phyloP scores from a whole-genome alignment of 2,329 filamentous ascomycete genomes.

The Lachnellula suecica region DNA sequence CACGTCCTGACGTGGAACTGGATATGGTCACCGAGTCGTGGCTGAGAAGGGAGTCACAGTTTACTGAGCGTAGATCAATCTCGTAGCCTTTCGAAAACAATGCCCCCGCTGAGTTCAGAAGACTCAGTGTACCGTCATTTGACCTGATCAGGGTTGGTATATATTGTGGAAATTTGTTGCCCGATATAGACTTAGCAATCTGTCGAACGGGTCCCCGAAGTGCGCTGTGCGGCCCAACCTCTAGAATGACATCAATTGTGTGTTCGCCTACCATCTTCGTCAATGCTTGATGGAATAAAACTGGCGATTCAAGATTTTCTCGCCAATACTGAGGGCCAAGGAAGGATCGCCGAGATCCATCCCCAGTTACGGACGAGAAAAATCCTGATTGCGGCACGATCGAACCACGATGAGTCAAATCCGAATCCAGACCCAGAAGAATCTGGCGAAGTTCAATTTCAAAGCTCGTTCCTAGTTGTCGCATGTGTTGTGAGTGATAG shows the following conservation, averaged over 20 bases:
- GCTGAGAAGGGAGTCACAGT: no score
- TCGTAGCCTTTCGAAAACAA: slow-evolving; percentile 47
- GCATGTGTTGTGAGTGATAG: slow-evolving; percentile 38
- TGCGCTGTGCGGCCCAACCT: slow-evolving; percentile 11
- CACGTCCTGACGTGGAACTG: no score
- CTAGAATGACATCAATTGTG: slow-evolving; percentile 2
- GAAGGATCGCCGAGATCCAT: background rate
- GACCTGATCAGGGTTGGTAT: background rate
- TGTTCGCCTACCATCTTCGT: background rate
- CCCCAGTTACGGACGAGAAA: background rate
- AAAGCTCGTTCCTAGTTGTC: slow-evolving; percentile 23
- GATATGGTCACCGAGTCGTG: no score
- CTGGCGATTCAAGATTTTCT: slow-evolving; percentile 42
- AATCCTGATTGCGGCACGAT: background rate
- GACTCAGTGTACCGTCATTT: slow-evolving; percentile 34
- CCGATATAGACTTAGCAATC: slow-evolving; percentile 33
- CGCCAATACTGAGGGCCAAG: slow-evolving; percentile 40
- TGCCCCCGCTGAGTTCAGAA: slow-evolving; percentile 38
- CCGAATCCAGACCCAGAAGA: no score
- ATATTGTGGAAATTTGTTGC: slow-evolving; percentile 13
- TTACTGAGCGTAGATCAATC: background rate
- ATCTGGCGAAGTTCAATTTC: background rate
- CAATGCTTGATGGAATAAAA: slow-evolving; percentile 34
- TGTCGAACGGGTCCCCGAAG: slow-evolving; percentile 2
- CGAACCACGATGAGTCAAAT: background rate